These are phyloP conservation scores for Ophiostoma pallidulum DNA, from an alignment of 2,329 filamentous ascomycete species.

Conservation along the genomic window DNA sequence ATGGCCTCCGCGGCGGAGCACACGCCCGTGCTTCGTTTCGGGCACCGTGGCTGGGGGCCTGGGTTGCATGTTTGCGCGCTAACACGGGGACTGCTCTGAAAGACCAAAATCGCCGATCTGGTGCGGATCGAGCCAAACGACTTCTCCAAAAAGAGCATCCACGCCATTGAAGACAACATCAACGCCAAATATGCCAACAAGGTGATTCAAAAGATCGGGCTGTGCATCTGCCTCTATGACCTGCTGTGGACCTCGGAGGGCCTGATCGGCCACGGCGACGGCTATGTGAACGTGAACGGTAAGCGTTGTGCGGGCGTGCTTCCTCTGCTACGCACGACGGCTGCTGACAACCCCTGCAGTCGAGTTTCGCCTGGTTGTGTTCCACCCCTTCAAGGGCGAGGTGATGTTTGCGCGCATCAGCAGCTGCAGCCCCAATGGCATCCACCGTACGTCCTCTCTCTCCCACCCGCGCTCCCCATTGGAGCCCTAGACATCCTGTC, in stretches of 20 bases:
- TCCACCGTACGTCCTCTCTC: slow-evolving; percentile 14
- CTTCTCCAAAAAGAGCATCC: slow-evolving; percentile 70
- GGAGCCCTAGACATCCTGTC: background rate
- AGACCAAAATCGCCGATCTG: slow-evolving; percentile 92
- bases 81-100: background rate
- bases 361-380: slow-evolving; percentile 87
- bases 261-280: slow-evolving; percentile 84
- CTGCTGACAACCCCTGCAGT: slow-evolving; percentile 41
- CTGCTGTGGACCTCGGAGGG: slow-evolving; percentile 84
- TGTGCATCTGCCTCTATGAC: slow-evolving; percentile 91
- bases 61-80: too few species aligned
- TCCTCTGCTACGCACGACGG: background rate
- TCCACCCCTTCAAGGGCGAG: slow-evolving; percentile 91
- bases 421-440: slow-evolving; percentile 37
- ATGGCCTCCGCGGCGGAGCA: too few species aligned
- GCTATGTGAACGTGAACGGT: slow-evolving; percentile 92
- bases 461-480: background rate
- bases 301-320: slow-evolving; percentile 17
- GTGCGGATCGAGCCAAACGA: slow-evolving; percentile 87
- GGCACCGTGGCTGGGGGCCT: too few species aligned
- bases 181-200: slow-evolving; percentile 96
- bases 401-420: slow-evolving; percentile 80
- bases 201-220: slow-evolving; percentile 84
- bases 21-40: too few species aligned
- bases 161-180: slow-evolving; percentile 92